These are phyloP conservation scores for Leishmania mexicana DNA, from an alignment of 208 protist genomes.

Conservation along the genomic window DNA sequence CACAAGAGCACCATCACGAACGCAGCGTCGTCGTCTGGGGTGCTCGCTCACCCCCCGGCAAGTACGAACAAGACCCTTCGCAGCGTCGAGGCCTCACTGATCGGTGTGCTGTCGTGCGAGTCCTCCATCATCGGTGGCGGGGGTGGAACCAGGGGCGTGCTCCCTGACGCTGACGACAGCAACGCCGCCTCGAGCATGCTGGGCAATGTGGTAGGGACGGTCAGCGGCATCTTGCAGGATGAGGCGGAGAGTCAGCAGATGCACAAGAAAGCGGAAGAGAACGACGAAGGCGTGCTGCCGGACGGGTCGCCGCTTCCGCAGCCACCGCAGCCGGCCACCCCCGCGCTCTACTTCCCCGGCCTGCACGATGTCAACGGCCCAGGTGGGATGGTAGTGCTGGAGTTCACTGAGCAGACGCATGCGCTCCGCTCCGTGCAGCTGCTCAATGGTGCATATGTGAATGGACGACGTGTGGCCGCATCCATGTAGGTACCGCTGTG, in stretches of 20 bases:
- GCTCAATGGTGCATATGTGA: constrained; percentile 72
- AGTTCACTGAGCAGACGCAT: constrained; percentile 36
- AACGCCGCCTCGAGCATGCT: constrained; percentile 10
- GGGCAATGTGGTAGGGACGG: background rate
- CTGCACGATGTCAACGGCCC: constrained; percentile 60
- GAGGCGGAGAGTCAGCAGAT: background rate
- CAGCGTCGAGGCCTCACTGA: background rate
- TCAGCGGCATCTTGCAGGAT: constrained; percentile 17
- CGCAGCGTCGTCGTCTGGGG: background rate
- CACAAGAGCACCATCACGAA: background rate
- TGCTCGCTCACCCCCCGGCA: background rate
- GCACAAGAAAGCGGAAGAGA: background rate
- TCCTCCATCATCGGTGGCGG: background rate
- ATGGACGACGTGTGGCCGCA: constrained; percentile 65
- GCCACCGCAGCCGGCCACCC: constrained; percentile 5
- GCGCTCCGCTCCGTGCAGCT: constrained; percentile 42
- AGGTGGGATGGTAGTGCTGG: constrained; percentile 72
- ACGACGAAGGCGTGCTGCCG: constrained; percentile 22
- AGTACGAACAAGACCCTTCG: background rate
- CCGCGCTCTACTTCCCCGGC: constrained; percentile 29
- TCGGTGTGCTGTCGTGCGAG: constrained; percentile 5
- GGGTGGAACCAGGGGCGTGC: background rate
- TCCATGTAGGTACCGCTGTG: constrained; percentile 31
- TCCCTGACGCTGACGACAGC: background rate
- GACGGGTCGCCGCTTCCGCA: constrained; percentile 18